A percentile compares a stretch with the other conserved stretches of the same genome.
phyloP scores from a whole-genome alignment of 2,329 filamentous ascomycete genomes.

The Colletotrichum liriopes region DNA sequence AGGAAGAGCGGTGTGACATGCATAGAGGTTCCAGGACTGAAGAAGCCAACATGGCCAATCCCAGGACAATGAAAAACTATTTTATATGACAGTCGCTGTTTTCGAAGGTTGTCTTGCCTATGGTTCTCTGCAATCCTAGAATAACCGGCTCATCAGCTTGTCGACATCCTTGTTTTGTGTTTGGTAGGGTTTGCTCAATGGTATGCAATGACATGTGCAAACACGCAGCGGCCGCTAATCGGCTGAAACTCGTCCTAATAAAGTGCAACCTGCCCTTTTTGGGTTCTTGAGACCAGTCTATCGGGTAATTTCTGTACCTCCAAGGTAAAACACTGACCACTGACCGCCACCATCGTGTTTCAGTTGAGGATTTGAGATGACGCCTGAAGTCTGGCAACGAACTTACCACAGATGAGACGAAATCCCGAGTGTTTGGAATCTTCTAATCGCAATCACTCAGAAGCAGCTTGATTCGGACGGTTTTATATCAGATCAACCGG shows the following conservation, averaged over 20 bases:
- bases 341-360: background rate
- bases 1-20: too few relatives aligned
- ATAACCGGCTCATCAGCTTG: too few relatives aligned
- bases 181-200: too few relatives aligned
- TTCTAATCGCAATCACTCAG: background rate
- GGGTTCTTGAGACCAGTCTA: background rate
- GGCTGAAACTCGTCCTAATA: background rate
- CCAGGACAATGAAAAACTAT: too few relatives aligned
- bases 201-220: background rate
- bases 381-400: background rate
- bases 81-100: too few relatives aligned
- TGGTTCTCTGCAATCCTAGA: too few relatives aligned
- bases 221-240: background rate
- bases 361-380: background rate
- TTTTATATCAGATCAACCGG: too few relatives aligned
- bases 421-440: slow-evolving; percentile 12
- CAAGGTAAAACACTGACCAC: background rate
- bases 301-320: background rate
- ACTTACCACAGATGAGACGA: slow-evolving; percentile 7
- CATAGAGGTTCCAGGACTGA: too few relatives aligned
- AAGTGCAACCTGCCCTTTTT: background rate
- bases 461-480: background rate
- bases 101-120: too few relatives aligned
- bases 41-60: too few relatives aligned
- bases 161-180: too few relatives aligned